Evolutionary conservation across 306 rosid species (phyloP), one percentile per base, ranked within the genome.

Genomic region (Gillenia trifoliata): DNA sequence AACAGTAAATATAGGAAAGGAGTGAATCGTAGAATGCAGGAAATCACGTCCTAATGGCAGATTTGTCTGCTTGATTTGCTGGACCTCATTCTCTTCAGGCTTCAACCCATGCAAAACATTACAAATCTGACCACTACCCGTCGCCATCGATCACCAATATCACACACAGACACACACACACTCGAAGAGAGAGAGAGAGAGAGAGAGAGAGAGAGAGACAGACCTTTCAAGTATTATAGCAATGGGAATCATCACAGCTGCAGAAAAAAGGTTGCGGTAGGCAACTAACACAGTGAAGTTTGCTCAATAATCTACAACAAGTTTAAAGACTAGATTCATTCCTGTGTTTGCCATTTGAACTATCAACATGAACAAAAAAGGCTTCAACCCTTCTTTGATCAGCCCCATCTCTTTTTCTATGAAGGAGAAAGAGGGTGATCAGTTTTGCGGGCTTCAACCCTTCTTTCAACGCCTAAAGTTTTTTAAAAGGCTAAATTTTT

Each of bases 251-350:
- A 75, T 73, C 70, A 72, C 52, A 59, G 79, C 80, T 1, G 89
- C 47, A 8, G 83, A 84, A 6, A 87, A 85, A 8, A 89, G 60
- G 71, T 77, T 70, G 49, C 89, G 88, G 29, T 89, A 89, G 9
- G 89, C 91, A 28, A 85, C 52, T 1, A 85, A 22, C 1, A 87
- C 66, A 12, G 71, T 30, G 0, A 75, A 40, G 26, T 76, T 85
- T 80, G 30, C 88, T n/a, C 91, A 71, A 85, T 63, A n/a, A 1
- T 68, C 64, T 7, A 34, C 52, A 0, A 52, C 82, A 49, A 87
- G 12, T 61, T 89, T 87, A 60, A 78, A 82, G 15, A 80, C 20
- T 16, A 89, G 70, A 74, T 82, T 83, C 23, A 77, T 64, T 0
- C 74, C 66, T 0, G 87, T 78, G 41, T 68, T 74, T 11, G 49